A percentile compares a stretch with the other conserved stretches of the same genome.
Conservation (phyloP, 768 basidiomycete species). For the Tylopilus sp. region DNA sequence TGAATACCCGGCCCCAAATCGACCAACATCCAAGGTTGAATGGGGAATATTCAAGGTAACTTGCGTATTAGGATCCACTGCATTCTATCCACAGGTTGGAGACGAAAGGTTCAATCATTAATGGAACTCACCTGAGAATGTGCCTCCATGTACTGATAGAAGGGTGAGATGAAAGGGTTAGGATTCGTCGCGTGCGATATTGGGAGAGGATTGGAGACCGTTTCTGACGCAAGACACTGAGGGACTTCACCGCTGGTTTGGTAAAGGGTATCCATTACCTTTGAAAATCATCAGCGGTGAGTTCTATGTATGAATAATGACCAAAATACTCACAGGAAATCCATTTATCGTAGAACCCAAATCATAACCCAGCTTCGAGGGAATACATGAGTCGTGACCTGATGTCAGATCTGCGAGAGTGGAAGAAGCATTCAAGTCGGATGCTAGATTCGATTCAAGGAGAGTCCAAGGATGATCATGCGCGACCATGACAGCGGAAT, state of each 20-base stretch:
- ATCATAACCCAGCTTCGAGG: neutral
- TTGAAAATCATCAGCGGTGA: neutral
- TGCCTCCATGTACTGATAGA: neutral
- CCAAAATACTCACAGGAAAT: slow-evolving; percentile 1
- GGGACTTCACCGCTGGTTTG: neutral
- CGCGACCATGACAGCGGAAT: neutral
- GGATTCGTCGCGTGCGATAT: neutral
- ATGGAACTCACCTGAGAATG: neutral
- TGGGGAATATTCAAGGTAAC: neutral
- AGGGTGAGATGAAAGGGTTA: neutral
- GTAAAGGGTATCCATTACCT: neutral
- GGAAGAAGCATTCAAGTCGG: neutral
- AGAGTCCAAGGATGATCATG: neutral
- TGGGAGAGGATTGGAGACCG: neutral
- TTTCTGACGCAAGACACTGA: neutral
- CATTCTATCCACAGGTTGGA: neutral
- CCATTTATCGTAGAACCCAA: neutral
- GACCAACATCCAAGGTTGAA: neutral
- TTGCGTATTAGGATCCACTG: no score
- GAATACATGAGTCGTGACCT: neutral
- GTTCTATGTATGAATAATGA: neutral
- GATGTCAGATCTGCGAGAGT: neutral
- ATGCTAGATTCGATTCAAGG: neutral
- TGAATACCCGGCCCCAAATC: neutral
- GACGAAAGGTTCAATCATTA: neutral